Evolutionary conservation across 371 early-diverging fungal species (phyloP), one percentile per base, ranked within the genome.

Genomic region (Blakeslea trispora): DNA sequence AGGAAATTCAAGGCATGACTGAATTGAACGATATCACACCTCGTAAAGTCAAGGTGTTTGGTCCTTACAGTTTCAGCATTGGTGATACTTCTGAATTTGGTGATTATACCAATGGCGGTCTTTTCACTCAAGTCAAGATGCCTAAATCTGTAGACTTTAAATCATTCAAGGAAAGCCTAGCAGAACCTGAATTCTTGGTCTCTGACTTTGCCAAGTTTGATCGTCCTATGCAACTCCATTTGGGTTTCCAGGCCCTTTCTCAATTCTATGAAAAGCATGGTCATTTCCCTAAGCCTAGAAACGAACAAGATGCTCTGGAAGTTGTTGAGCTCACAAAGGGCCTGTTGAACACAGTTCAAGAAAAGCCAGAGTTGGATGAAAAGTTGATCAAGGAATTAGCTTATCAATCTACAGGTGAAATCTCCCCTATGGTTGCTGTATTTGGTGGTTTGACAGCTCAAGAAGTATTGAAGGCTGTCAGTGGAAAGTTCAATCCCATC

Each of bases 381-480:
- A 90, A 95, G 64, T 68, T 96, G 22, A 81, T 98, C 49, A 90
- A 89, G 66, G 86, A 91, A 69, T 79, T 99, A 19, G 79, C 96
- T 24, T 95, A 83, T 66, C 91, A 94, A 70, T 90, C 96, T 4
- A 60, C 82, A 10, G 98, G 97, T 55, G 92, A 94, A 59, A 61
- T 99, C 52, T 80, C 97, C n/a, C 99, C 99, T 9, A 96, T 99
- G 94, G 85, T 84, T 17, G 99, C 99, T 19, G 90, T 99, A 19
- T 83, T 98, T 64, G 99, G 99, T 63, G 99, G 99, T 55, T 79
- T 99, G 45, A 95, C 94, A 28, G 99, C 99, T 17, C 99, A 99
- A 79, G 99, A 99, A 79, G 98, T 97, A 10, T 83, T 99, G 24
- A 99, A 99, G 86, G 86, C 89, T 40, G 74, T 71, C 79, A 93